Base-by-base conservation (phyloP, 352 stramenopile genomes). In the Phytophthora hybrid region DNA sequence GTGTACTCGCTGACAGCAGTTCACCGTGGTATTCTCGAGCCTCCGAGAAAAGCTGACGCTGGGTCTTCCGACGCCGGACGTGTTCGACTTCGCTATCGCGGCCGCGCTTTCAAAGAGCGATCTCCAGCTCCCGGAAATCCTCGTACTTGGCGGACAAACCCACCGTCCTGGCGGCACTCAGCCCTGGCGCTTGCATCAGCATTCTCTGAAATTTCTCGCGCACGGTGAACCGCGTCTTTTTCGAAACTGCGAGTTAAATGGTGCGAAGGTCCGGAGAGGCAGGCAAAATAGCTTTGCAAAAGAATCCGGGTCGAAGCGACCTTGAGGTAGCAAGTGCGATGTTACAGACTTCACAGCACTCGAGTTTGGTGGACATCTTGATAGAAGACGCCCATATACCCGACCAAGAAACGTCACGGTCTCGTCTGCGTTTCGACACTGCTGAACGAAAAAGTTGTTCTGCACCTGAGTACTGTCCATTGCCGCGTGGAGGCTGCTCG, bases 361-460 rank as follows among this genome's bases (percentile, higher is more conserved):
- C 29, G 46, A 41, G 41, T 66, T 66, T 1, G 41, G 23, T 1
- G 87, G 87, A 16, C 95, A 89, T 39, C 82, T 84, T 11, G 79
- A 66, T 7, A 94, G 75, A 56, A 95, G 63, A 44, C 88, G 84
- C 8, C 77, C 75, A 58, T 96, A 86, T 32, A 96, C 81, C 41
- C 82, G 76, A 31, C 80, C 69, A 3, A 96, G 77, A 66, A 95
- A 95, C 23, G 79, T 73, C 21, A 96, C 84, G 2, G 88, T 89
- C 68, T 96, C 90, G 64, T 96, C 90, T 1, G 85, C 80, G 39
- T 88, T 93, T 56, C 88, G 81, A 29, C 85, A 91, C 39, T 88
- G 76, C 70, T 95, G 87, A 19, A 96, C 87, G 59, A 94, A 93
- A 65, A 95, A 96, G 57, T 93, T 83, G 78, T 93, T 85, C 59